Base-by-base conservation (phyloP, 2,329 filamentous ascomycete genomes). In the Epicoccum sorghinum region DNA sequence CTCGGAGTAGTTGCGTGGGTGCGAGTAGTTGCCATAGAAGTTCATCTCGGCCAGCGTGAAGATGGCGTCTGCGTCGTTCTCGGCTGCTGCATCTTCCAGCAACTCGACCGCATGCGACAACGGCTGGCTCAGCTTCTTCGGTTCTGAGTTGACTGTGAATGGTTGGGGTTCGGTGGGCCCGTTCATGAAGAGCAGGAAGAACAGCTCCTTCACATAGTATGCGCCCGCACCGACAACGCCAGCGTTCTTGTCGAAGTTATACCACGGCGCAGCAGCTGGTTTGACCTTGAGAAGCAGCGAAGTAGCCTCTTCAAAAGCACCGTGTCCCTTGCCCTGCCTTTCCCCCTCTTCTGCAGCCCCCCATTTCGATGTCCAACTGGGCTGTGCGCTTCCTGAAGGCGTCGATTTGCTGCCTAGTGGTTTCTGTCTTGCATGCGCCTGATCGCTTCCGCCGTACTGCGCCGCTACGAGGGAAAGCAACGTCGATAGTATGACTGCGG, bases 21-120 rank as follows among this genome's bases (percentile, higher is more conserved):
- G 84, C 22, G 90, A 89, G 75, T 89, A 96, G 75, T 98, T 97
- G 71, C 95, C 95, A 68, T 95, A 92, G 76, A 98, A 98, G 79
- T 96, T 96, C 83, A 99, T 88, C 72, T 99, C 91, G 14, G 91
- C 95, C 23, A 99, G 82, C 13, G 96, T 80, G 69, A 89, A 96
- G 40, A 98, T 85, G 4, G 95, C 95, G 73, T 99, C 93, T 2
- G 90, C 83, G 69, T 91, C 81, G 60, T 82, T 76, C 38, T 79
- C 66, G 7, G 80, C 74, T 3, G 85, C 85, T 30, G 86, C 85
- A 45, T 81, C 75, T 64, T 84, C 80, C 55, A 90, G 75, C 30
- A 88, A 76, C 52, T 78, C 75, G 35, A 88, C 83, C 3, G 85
- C 87, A 57, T 82, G 78, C 22, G 76, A 73, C n/a, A 89, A 75